Conservation (phyloP, 257 asterid species). For the Ocimum tenuiflorum region DNA sequence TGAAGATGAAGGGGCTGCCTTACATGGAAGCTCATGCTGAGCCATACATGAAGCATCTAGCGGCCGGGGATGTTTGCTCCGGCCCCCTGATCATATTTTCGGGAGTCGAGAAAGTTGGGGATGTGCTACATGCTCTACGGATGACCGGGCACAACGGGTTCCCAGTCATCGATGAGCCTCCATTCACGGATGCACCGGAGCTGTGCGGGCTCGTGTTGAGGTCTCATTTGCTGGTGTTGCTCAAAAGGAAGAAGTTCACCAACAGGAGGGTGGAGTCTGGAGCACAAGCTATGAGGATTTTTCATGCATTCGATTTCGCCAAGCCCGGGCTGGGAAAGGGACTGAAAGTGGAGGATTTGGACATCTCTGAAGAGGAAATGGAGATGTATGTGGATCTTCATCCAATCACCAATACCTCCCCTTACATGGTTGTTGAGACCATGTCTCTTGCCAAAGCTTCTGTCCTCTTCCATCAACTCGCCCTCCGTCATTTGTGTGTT, state of each 20-base stretch:
- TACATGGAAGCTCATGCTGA: conserved; percentile 91
- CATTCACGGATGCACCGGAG: conserved; percentile 69
- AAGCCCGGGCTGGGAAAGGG: conserved; percentile 95
- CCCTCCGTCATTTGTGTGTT: conserved; percentile 83
- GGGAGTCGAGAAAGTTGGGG: conserved; percentile 75
- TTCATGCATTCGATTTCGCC: conserved; percentile 72
- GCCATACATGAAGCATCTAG: conserved; percentile 81
- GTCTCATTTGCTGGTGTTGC: conserved; percentile 79
- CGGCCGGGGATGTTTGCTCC: conserved; percentile 82
- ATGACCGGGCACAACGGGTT: conserved; percentile 74
- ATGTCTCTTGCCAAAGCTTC: conserved; percentile 99
- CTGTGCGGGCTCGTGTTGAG: conserved; percentile 76
- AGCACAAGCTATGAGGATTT: conserved; percentile 34
- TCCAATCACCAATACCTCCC: conserved; percentile 83
- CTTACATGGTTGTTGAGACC: conserved; percentile 83
- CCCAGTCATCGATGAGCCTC: conserved; percentile 89
- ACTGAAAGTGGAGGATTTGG: conserved; percentile 68
- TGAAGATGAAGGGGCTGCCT: conserved; percentile 89
- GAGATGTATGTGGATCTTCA: conserved; percentile 95
- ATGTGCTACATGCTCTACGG: conserved; percentile 53
- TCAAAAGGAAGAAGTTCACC: conserved; percentile 52
- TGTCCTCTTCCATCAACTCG: conserved; percentile 71
- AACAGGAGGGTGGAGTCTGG: conserved; percentile 44
- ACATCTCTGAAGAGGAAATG: conserved; percentile 64
- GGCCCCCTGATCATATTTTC: conserved; percentile 76